These are phyloP conservation scores for Botrytis galanthina DNA, from an alignment of 2,329 filamentous ascomycete species.

Conservation along the genomic window DNA sequence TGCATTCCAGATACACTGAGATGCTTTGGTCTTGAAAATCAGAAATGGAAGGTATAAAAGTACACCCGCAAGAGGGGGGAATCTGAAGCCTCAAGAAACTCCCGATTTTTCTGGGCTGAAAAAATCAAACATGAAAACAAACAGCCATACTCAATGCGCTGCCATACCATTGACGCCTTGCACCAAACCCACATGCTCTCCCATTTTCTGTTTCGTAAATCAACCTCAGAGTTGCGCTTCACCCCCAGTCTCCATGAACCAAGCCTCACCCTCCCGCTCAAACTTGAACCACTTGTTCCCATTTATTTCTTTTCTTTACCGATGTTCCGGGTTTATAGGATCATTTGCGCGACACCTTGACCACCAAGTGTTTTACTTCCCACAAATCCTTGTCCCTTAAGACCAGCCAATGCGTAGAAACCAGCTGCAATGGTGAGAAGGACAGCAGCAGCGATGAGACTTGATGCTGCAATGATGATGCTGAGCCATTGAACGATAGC, in stretches of 20 bases:
- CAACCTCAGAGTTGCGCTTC: background rate
- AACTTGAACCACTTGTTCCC: background rate
- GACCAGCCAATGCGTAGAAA: conserved; percentile 77
- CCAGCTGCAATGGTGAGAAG: conserved; percentile 72
- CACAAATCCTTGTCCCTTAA: conserved; percentile 83
- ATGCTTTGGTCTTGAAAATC: background rate
- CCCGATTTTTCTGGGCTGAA: background rate
- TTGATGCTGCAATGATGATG: conserved; percentile 61
- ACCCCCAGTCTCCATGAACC: background rate
- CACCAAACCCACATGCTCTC: conserved; percentile 28
- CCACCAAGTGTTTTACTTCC: conserved; percentile 96
- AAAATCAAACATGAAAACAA: conserved; percentile 25
- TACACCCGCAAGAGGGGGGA: conserved; percentile 22
- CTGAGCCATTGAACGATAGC: conserved; percentile 82
- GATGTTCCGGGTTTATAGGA: conserved; percentile 59
- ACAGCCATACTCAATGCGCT: conserved; percentile 27
- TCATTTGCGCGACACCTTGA: conserved; percentile 94
- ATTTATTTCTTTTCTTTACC: background rate
- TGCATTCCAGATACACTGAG: conserved; percentile 6
- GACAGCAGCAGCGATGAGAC: conserved; percentile 82
- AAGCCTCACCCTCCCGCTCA: background rate
- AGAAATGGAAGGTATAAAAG: conserved; percentile 27
- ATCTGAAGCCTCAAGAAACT: conserved; percentile 10
- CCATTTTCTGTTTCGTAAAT: conserved; percentile 22
- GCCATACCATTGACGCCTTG: conserved; percentile 27